phyloP scores from a whole-genome alignment of 805 yeast species.

The Monosporozyma yasuniensis region DNA sequence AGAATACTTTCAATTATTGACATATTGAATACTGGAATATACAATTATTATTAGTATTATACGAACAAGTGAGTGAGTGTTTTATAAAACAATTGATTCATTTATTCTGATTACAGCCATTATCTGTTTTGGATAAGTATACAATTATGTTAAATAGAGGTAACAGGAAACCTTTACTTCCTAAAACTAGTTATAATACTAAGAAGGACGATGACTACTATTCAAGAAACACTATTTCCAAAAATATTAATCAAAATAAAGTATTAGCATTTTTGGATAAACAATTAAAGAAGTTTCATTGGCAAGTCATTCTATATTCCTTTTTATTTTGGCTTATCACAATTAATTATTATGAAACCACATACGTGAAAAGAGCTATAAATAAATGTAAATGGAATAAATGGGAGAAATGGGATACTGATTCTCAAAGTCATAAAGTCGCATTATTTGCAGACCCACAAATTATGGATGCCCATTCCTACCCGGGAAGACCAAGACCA shows the following conservation, averaged over 20 bases:
- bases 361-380: slow-evolving; percentile 38
- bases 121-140: not conserved
- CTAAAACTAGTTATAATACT: not conserved
- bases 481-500: slow-evolving; percentile 55
- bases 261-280: not conserved
- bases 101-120: no score
- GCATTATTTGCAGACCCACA: slow-evolving; percentile 89
- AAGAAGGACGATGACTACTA: not conserved
- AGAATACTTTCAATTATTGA: no score
- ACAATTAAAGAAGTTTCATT: slow-evolving; percentile 9
- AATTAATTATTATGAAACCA: slow-evolving; percentile 47
- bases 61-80: no score
- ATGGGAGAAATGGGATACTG: slow-evolving; percentile 54
- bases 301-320: slow-evolving; percentile 21
- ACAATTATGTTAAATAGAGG: not conserved
- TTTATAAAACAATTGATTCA: no score
- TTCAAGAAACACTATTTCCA: not conserved
- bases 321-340: slow-evolving; percentile 36
- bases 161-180: not conserved
- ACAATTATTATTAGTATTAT: no score
- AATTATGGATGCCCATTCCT: slow-evolving; percentile 78
- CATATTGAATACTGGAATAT: no score
- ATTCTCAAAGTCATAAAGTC: slow-evolving; percentile 38
- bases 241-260: not conserved
- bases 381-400: slow-evolving; percentile 49